Percentiles rank a stretch among this genome's conserved stretches.
Evolutionary conservation across 2,329 filamentous ascomycete genomes (phyloP).

Genomic region (Aschersonia sp.): DNA sequence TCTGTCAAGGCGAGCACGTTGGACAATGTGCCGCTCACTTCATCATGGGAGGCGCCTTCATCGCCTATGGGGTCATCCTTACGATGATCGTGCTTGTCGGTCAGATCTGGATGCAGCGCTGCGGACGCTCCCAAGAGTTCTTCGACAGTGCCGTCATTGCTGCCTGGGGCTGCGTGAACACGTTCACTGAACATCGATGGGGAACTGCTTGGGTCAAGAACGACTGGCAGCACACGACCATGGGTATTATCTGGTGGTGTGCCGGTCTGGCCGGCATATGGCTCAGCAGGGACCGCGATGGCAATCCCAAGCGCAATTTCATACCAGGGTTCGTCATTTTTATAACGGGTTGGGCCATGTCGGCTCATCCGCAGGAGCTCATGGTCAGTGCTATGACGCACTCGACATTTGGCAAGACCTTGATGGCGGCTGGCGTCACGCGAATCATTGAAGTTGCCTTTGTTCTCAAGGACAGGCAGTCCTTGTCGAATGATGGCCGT

Average conservation of each 20-base stretch:
- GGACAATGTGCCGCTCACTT: conserved; percentile 94
- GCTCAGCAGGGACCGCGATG: conserved; percentile 74
- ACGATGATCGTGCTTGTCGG: conserved; percentile 79
- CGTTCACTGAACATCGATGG: conserved; percentile 96
- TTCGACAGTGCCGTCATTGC: conserved; percentile 88
- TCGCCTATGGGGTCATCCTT: conserved; percentile 80
- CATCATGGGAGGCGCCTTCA: conserved; percentile 96
- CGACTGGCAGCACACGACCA: conserved; percentile 95
- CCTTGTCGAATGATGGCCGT: conserved; percentile 50
- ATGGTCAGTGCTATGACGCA: conserved; percentile 81
- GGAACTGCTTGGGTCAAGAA: conserved; percentile 79
- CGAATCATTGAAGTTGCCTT: conserved; percentile 89
- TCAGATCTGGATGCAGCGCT: conserved; percentile 70
- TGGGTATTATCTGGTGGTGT: conserved; percentile 99
- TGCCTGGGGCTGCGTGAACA: conserved; percentile 93
- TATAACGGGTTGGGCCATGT: conserved; percentile 93
- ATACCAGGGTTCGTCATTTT: conserved; percentile 84
- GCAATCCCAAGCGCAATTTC: conserved; percentile 80
- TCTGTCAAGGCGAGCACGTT: conserved; percentile 81
- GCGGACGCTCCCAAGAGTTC: conserved; percentile 87
- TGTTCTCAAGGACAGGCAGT: conserved; percentile 58
- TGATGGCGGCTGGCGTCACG: conserved; percentile 78
- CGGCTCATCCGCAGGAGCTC: conserved; percentile 71
- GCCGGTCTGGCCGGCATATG: conserved; percentile 85
- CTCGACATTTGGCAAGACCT: conserved; percentile 78